Conservation (phyloP, 1,284 basidiomycete species). For the Pseudozyma sp. region DNA sequence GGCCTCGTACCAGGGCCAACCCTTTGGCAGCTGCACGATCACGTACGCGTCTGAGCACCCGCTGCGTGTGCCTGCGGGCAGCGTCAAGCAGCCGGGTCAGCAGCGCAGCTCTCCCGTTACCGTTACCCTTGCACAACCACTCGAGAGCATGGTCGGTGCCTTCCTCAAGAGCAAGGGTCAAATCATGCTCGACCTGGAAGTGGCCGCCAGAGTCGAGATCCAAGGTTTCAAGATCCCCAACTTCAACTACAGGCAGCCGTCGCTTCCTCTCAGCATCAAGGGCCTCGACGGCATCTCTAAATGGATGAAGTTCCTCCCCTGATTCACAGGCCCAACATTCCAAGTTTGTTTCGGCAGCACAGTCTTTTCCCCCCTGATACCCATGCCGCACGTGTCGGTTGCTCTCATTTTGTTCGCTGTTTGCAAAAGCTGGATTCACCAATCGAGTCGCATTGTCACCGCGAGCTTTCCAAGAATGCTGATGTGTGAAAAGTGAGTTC, state of each 20-base stretch:
- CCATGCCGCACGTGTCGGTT: conserved; percentile 2
- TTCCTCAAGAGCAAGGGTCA: conserved; percentile 55
- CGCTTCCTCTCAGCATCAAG: conserved; percentile 53
- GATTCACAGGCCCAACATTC: background rate
- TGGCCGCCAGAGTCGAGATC: conserved; percentile 50
- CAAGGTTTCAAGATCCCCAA: conserved; percentile 54
- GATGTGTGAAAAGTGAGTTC: background rate
- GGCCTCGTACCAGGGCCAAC: conserved; percentile 50
- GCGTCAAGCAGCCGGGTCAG: conserved; percentile 30
- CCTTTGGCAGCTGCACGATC: conserved; percentile 53
- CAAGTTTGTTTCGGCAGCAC: background rate
- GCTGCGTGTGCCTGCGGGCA: conserved; percentile 47
- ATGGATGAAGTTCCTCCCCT: conserved; percentile 45
- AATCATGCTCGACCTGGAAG: conserved; percentile 56
- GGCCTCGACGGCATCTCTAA: conserved; percentile 50
- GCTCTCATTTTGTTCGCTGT: background rate
- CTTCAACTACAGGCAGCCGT: conserved; percentile 52
- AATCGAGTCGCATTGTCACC: conserved; percentile 4
- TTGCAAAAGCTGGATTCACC: background rate
- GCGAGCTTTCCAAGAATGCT: background rate
- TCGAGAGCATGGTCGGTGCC: conserved; percentile 53
- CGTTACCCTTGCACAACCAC: conserved; percentile 47
- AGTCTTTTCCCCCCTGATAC: background rate
- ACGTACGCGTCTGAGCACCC: conserved; percentile 22
- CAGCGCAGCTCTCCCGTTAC: conserved; percentile 38